phyloP scores from a whole-genome alignment of 495 filamentous ascomycete species.

The Daldinia childiae region DNA sequence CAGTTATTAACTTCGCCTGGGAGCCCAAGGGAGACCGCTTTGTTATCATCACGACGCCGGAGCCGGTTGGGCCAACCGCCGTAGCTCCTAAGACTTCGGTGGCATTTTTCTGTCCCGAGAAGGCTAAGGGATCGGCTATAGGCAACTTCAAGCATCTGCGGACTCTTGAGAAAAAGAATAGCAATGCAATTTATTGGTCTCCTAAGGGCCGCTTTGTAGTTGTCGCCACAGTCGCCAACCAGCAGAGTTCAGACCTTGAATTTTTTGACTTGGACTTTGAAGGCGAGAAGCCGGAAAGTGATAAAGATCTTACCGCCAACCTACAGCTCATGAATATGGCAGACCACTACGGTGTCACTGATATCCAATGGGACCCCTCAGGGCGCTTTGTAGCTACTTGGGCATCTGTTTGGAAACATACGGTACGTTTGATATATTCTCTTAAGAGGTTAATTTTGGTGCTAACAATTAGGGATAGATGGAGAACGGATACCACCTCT shows the following conservation, averaged over 20 bases:
- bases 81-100: conserved; percentile 92
- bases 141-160: conserved; percentile 96
- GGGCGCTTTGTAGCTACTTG: conserved; percentile 92
- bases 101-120: conserved; percentile 95
- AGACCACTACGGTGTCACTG: conserved; percentile 97
- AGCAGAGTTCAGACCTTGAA: conserved; percentile 92
- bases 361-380: conserved; percentile 97
- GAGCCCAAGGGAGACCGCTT: conserved; percentile 97
- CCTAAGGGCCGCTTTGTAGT: conserved; percentile 94
- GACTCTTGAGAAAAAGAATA: conserved; percentile 97
- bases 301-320: conserved; percentile 95
- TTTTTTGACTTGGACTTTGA: conserved; percentile 99
- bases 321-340: conserved; percentile 89
- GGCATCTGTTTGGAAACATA: conserved; percentile 94
- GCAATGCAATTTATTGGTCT: conserved; percentile 99
- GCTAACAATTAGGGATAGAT: conserved; percentile 69
- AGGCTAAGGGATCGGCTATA: conserved; percentile 75
- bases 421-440: conserved; percentile 64
- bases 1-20: conserved; percentile 99
- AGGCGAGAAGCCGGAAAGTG: conserved; percentile 89
- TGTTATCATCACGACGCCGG: conserved; percentile 94
- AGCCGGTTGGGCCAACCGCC: conserved; percentile 78
- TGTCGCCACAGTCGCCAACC: conserved; percentile 88
- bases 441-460: not conserved
- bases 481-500: conserved; percentile 98